These are phyloP conservation scores for Podaxis sp. DNA, from an alignment of 768 basidiomycete species.

Conservation along the genomic window DNA sequence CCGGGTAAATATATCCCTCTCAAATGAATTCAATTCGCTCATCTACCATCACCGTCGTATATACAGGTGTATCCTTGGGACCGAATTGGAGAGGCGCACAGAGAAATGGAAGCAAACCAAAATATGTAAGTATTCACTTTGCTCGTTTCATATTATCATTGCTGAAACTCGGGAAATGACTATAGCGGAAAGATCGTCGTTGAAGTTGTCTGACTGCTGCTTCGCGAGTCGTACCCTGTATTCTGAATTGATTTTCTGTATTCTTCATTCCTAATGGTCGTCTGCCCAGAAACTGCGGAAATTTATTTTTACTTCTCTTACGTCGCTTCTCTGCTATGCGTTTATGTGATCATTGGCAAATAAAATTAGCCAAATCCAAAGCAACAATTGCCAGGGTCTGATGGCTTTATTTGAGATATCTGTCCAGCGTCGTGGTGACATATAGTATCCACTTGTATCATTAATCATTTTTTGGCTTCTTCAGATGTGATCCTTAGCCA, in stretches of 20 bases:
- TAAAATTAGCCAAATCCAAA: not conserved
- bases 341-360: too few relatives aligned
- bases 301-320: constrained; percentile 1
- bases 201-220: constrained; percentile 32
- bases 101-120: constrained; percentile 78
- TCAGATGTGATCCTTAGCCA: not conserved
- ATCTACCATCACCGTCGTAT: constrained; percentile 10
- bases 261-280: not conserved
- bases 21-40: not conserved
- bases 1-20: constrained; percentile 45
- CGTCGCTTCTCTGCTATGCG: not conserved
- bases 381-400: not conserved
- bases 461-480: constrained; percentile 1
- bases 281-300: constrained; percentile 5
- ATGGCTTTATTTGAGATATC: not conserved
- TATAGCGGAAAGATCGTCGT: constrained; percentile 49
- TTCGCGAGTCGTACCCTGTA: not conserved
- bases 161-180: constrained; percentile 6
- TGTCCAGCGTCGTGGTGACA: constrained; percentile 5
- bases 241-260: not conserved
- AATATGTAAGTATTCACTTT: constrained; percentile 29
- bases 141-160: constrained; percentile 1
- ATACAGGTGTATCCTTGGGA: constrained; percentile 76
- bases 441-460: constrained; percentile 7
- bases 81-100: constrained; percentile 76